phyloP scores from a whole-genome alignment of 2,329 filamentous ascomycete genomes.

The Fusarium sp. region DNA sequence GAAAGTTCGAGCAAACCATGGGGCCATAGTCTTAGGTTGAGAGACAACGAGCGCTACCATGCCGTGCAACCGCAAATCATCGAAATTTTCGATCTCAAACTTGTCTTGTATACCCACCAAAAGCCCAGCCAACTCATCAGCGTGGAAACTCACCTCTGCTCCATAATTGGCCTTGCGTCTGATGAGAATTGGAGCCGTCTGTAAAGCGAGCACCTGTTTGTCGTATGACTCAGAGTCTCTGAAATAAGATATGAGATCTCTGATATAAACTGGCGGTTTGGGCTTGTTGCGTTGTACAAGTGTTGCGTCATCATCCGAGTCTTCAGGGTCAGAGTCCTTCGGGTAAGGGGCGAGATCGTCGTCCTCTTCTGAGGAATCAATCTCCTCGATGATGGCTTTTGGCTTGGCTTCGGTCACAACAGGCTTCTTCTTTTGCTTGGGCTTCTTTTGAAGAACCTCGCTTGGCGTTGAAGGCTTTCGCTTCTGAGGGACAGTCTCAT shows the following conservation, averaged over 20 bases:
- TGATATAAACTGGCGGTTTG: slow-evolving; percentile 86
- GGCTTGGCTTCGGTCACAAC: slow-evolving; percentile 43
- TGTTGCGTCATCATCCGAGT: slow-evolving; percentile 93
- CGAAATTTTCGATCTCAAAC: slow-evolving; percentile 81
- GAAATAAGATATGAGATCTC: slow-evolving; percentile 81
- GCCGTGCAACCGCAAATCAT: slow-evolving; percentile 76
- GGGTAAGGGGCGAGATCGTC: slow-evolving; percentile 78
- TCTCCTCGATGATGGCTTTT: slow-evolving; percentile 69
- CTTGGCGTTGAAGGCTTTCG: not conserved
- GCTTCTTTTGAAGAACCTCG: slow-evolving; percentile 32
- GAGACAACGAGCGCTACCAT: slow-evolving; percentile 84
- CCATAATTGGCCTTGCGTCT: slow-evolving; percentile 89
- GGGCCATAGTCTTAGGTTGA: slow-evolving; percentile 78
- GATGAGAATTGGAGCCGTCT: slow-evolving; percentile 80
- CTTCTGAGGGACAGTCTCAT: not conserved
- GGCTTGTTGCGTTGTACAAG: slow-evolving; percentile 84
- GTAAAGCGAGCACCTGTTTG: slow-evolving; percentile 79
- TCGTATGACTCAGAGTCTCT: slow-evolving; percentile 86
- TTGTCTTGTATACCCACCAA: slow-evolving; percentile 86
- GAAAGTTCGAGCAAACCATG: slow-evolving; percentile 84
- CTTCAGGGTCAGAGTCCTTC: slow-evolving; percentile 88
- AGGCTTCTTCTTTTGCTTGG: slow-evolving; percentile 43
- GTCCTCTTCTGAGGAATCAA: slow-evolving; percentile 67
- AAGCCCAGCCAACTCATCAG: slow-evolving; percentile 78
- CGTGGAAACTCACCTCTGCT: slow-evolving; percentile 84